phyloP scores from a whole-genome alignment of 1,139 yeast species.

The Kurtzmaniella quercitrusa region DNA sequence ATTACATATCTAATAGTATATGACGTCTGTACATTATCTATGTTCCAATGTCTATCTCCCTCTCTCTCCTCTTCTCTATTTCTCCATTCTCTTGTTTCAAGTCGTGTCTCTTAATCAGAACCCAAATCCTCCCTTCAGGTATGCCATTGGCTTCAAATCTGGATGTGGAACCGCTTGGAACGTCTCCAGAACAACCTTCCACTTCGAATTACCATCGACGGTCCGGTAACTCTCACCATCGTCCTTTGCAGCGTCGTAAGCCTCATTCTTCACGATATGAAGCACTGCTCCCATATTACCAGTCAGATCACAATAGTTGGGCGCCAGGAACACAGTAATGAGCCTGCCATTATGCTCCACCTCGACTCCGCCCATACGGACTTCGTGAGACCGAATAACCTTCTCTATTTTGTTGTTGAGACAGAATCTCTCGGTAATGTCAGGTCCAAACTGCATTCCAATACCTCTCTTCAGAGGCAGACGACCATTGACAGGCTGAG shows the following conservation, averaged over 20 bases:
- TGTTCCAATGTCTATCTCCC: too few relatives aligned
- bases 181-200: conserved; percentile 48
- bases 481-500: conserved; percentile 74
- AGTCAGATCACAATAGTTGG: conserved; percentile 91
- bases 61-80: too few relatives aligned
- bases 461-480: conserved; percentile 91
- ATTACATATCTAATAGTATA: too few relatives aligned
- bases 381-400: conserved; percentile 91
- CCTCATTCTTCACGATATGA: conserved; percentile 43
- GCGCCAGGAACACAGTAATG: conserved; percentile 93
- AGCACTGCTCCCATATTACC: conserved; percentile 90
- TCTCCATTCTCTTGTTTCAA: too few relatives aligned
- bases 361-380: conserved; percentile 86
- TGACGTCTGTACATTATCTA: too few relatives aligned
- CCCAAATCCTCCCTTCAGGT: conserved; percentile 63
- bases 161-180: conserved; percentile 90
- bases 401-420: conserved; percentile 67
- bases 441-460: conserved; percentile 96
- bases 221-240: conserved; percentile 53
- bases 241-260: conserved; percentile 27
- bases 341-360: conserved; percentile 82
- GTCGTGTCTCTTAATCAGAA: too few relatives aligned
- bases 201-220: conserved; percentile 40
- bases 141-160: conserved; percentile 91
- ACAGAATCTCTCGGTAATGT: conserved; percentile 78